Evolutionary conservation across 768 basidiomycete species (phyloP).

Genomic region (Auriscalpium orientale): DNA sequence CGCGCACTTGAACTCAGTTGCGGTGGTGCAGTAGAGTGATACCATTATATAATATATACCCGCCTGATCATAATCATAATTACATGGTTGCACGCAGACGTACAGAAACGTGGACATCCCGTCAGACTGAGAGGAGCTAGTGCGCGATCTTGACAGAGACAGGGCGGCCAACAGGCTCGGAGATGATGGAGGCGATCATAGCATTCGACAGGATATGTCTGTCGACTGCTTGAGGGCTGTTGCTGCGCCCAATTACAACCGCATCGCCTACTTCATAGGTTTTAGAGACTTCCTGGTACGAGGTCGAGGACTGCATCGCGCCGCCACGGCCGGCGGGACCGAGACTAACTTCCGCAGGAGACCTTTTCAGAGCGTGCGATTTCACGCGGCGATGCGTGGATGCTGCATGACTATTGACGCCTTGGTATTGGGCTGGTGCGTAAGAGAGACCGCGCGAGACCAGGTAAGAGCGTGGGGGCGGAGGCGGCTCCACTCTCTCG

Average conservation of each 20-base stretch:
- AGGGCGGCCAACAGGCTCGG: background rate
- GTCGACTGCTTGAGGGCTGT: background rate
- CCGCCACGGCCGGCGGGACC: background rate
- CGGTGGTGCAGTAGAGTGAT: too few species aligned
- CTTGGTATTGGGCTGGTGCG: background rate
- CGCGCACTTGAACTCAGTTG: too few species aligned
- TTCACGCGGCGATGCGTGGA: background rate
- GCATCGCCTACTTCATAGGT: too few species aligned
- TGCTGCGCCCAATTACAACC: background rate
- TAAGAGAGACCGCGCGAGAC: background rate
- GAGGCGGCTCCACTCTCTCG: constrained; percentile 47
- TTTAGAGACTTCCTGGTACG: background rate
- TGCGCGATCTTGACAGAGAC: too few species aligned
- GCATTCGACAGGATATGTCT: background rate
- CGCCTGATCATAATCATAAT: too few species aligned
- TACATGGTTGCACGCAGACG: too few species aligned
- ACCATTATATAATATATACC: too few species aligned
- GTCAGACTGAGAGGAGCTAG: too few species aligned
- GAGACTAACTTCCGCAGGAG: background rate
- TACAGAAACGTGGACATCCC: too few species aligned
- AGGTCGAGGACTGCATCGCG: background rate
- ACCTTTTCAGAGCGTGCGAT: background rate
- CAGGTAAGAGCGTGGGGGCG: background rate
- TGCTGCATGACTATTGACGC: background rate
- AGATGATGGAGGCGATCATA: background rate